Evolutionary conservation across 441 rosid species (phyloP).

Genomic region (Brassica balearica): DNA sequence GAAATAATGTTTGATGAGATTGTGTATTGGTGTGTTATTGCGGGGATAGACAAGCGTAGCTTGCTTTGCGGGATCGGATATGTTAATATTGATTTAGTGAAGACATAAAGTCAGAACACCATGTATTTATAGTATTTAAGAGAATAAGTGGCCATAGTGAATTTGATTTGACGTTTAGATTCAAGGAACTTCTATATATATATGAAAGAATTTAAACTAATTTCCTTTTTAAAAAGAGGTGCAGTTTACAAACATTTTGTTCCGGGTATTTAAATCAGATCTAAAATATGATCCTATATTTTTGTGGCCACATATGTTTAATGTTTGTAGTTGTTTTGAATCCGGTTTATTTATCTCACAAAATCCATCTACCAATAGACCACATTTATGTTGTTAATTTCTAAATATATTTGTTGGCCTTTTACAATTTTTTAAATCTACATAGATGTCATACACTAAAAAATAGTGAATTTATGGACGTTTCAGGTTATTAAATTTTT

Average conservation of each 20-base stretch:
- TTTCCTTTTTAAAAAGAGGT: neutral
- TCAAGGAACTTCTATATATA: slow-evolving; percentile 3
- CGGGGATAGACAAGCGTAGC: slow-evolving; percentile 37
- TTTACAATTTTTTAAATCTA: neutral
- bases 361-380: neutral
- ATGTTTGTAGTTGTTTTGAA: neutral
- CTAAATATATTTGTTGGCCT: neutral
- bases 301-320: neutral
- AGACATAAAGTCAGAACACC: slow-evolving; percentile 37
- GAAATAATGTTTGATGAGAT: slow-evolving; percentile 15
- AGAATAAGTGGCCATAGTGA: slow-evolving; percentile 17
- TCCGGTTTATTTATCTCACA: neutral
- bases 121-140: slow-evolving; percentile 40
- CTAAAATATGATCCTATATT: neutral
- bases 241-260: neutral
- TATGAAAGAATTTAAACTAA: neutral
- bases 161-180: slow-evolving; percentile 44
- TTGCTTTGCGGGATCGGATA: slow-evolving; percentile 30
- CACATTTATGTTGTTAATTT: neutral
- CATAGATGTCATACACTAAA: neutral
- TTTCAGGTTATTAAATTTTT: neutral
- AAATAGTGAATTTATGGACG: neutral
- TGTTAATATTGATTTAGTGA: slow-evolving; percentile 38
- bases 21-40: slow-evolving; percentile 20
- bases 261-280: neutral